phyloP scores from a whole-genome alignment of 2,329 filamentous ascomycete genomes.

The Lachnellula hyalina region DNA sequence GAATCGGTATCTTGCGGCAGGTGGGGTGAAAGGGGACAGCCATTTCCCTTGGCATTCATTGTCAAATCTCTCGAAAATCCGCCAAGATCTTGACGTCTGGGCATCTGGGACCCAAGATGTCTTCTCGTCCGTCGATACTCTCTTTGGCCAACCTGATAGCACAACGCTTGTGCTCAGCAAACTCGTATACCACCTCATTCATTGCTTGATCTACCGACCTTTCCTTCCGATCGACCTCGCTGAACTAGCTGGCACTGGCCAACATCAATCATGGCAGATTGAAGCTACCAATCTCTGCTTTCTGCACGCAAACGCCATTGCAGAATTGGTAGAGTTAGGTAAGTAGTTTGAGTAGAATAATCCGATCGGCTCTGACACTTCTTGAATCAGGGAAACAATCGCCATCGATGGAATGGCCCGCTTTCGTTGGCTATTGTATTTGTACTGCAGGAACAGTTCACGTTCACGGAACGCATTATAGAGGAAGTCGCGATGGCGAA shows the following conservation, averaged over 20 bases:
- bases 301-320: conserved; percentile 80
- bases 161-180: conserved; percentile 78
- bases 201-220: conserved; percentile 80
- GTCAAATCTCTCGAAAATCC: conserved; percentile 79
- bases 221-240: conserved; percentile 81
- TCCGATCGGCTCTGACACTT: not conserved
- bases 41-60: conserved; percentile 88
- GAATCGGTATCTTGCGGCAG: conserved; percentile 77
- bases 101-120: conserved; percentile 74
- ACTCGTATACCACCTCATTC: conserved; percentile 78
- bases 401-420: conserved; percentile 74
- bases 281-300: conserved; percentile 85
- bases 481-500: conserved; percentile 33
- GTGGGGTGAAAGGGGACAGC: conserved; percentile 81
- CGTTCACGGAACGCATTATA: conserved; percentile 79
- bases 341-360: not conserved
- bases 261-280: conserved; percentile 90
- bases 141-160: conserved; percentile 75
- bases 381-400: conserved; percentile 48
- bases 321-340: conserved; percentile 74
- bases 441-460: conserved; percentile 85
- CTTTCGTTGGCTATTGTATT: conserved; percentile 81
- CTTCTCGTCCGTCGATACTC: conserved; percentile 67
- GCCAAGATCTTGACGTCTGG: conserved; percentile 81
- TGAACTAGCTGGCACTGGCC: conserved; percentile 72